A percentile compares a stretch with the other conserved stretches of the same genome.
These are phyloP conservation scores for Mycena belliarum DNA, from an alignment of 768 basidiomycete species.

Conservation along the genomic window DNA sequence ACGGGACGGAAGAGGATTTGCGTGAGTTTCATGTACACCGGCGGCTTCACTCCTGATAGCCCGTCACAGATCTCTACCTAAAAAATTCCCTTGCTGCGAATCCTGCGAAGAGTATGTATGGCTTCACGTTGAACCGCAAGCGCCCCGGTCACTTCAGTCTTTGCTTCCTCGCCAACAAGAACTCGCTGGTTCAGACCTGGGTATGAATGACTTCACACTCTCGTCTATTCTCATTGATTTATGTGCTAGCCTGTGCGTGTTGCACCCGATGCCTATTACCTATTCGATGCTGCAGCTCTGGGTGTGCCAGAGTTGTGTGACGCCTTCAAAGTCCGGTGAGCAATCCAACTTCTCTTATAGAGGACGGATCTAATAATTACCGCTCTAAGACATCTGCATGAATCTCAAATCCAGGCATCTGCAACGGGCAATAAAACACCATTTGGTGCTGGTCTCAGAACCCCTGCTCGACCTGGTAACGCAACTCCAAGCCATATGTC, in stretches of 20 bases:
- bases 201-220: slow-evolving; percentile 38
- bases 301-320: slow-evolving; percentile 94
- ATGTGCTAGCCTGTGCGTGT: slow-evolving; percentile 77
- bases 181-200: slow-evolving; percentile 89
- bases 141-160: slow-evolving; percentile 92
- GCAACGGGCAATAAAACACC: slow-evolving; percentile 76
- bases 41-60: background rate
- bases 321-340: slow-evolving; percentile 89
- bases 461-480: slow-evolving; percentile 73
- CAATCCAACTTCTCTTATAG: background rate
- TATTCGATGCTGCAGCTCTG: slow-evolving; percentile 87
- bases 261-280: slow-evolving; percentile 83
- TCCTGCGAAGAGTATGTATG: slow-evolving; percentile 93
- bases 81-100: slow-evolving; percentile 92
- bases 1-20: slow-evolving; percentile 83
- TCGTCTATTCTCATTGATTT: slow-evolving; percentile 4
- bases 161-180: slow-evolving; percentile 91
- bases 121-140: slow-evolving; percentile 88
- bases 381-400: slow-evolving; percentile 65
- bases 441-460: slow-evolving; percentile 71
- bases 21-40: slow-evolving; percentile 44
- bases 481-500: slow-evolving; percentile 83
- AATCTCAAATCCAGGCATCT: slow-evolving; percentile 61
- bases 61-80: slow-evolving; percentile 72
- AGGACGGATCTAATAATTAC: slow-evolving; percentile 2